Evolutionary conservation across 345 rosid species (phyloP).

Genomic region (Lepidium africanum): DNA sequence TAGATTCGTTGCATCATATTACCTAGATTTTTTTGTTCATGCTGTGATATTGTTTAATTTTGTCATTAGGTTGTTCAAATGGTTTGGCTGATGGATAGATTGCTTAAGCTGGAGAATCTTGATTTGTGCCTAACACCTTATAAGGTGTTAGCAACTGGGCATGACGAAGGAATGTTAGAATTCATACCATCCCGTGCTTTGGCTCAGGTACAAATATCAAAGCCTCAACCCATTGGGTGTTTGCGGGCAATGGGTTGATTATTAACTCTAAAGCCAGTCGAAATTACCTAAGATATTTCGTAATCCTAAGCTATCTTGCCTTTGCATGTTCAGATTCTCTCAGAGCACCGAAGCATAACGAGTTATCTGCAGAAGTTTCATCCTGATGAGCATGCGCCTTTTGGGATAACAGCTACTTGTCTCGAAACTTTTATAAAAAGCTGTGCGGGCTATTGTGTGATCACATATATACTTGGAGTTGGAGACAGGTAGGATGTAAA

Average conservation of each 20-base stretch:
- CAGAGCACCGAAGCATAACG: conserved; percentile 88
- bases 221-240: not conserved
- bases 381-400: conserved; percentile 93
- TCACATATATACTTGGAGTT: conserved; percentile 88
- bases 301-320: not conserved
- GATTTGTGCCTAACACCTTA: conserved; percentile 88
- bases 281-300: not conserved
- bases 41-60: not conserved
- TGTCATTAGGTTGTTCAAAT: conserved; percentile 78
- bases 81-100: conserved; percentile 98
- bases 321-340: conserved; percentile 56
- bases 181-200: conserved; percentile 90
- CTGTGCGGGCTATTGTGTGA: conserved; percentile 99
- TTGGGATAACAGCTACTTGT: conserved; percentile 89
- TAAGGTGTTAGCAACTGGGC: conserved; percentile 95
- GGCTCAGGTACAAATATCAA: conserved; percentile 60
- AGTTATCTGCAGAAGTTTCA: conserved; percentile 94
- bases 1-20: not conserved
- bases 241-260: not conserved
- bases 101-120: conserved; percentile 91
- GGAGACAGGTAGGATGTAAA: conserved; percentile 67
- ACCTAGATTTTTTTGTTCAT: not conserved
- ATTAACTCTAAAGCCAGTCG: too few species aligned
- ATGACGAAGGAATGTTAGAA: conserved; percentile 98
- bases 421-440: conserved; percentile 96